phyloP scores from a whole-genome alignment of 2,329 filamentous ascomycete genomes.

The Apiospora malaysiana region DNA sequence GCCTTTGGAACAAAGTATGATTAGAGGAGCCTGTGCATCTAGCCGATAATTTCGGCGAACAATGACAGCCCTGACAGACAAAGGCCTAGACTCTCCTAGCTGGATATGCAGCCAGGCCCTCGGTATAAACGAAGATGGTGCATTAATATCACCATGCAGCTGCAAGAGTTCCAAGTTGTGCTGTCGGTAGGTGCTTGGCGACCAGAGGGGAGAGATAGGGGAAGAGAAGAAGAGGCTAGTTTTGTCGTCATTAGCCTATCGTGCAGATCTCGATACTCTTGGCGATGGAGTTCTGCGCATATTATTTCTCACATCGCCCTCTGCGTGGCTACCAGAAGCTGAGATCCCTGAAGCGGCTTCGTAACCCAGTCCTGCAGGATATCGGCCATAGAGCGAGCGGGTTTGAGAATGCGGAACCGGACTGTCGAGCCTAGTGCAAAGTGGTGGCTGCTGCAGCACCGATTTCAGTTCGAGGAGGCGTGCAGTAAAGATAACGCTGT shows the following conservation, averaged over 20 bases:
- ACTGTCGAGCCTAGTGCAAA: not conserved
- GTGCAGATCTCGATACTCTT: not conserved
- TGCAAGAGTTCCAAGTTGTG: not conserved
- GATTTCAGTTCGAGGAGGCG: slow-evolving; percentile 5
- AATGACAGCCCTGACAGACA: slow-evolving; percentile 8
- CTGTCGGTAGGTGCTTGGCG: not conserved
- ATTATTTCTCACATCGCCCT: not conserved
- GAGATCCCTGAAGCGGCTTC: not conserved
- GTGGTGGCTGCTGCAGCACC: not conserved
- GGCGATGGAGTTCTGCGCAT: not conserved
- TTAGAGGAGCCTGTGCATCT: slow-evolving; percentile 14
- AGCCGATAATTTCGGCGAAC: slow-evolving; percentile 13
- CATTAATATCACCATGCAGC: not conserved
- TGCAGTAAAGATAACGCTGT: not conserved
- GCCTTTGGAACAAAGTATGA: slow-evolving; percentile 6
- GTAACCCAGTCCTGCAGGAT: slow-evolving; percentile 2
- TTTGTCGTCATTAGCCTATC: not conserved
- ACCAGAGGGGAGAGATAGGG: not conserved
- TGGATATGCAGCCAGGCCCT: slow-evolving; percentile 1
- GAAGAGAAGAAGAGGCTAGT: not conserved
- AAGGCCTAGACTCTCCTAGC: not conserved
- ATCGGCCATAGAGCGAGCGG: not conserved
- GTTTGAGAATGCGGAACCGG: slow-evolving; percentile 8
- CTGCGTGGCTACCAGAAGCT: not conserved
- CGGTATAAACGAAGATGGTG: not conserved